These are phyloP conservation scores for Fusarium liriodendri DNA, from an alignment of 2,329 filamentous ascomycete genomes.

Conservation along the genomic window DNA sequence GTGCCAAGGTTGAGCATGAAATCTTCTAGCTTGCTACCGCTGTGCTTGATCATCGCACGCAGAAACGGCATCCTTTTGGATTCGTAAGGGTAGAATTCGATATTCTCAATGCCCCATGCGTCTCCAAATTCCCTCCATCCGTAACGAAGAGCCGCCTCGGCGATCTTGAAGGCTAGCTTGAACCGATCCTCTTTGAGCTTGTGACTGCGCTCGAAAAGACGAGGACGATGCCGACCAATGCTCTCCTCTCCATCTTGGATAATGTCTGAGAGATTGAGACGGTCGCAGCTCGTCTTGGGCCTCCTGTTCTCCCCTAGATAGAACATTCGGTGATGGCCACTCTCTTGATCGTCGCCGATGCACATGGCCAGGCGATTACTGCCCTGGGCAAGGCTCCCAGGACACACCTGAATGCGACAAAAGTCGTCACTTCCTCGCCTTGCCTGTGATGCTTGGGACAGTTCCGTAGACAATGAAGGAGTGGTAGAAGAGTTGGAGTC, in stretches of 20 bases:
- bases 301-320: conserved; percentile 5
- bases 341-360: conserved; percentile 5
- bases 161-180: conserved; percentile 8
- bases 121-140: conserved; percentile 14
- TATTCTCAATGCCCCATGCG: conserved; percentile 1
- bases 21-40: background rate
- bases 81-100: conserved; percentile 7
- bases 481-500: conserved; percentile 12
- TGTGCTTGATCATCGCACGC: background rate
- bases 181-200: background rate
- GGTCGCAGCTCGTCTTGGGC: background rate
- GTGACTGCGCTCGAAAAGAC: background rate
- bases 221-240: background rate
- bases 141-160: conserved; percentile 15
- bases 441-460: background rate
- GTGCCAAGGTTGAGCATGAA: conserved; percentile 5
- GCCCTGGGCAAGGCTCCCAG: conserved; percentile 13
- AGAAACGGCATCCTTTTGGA: conserved; percentile 12
- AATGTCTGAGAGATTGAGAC: conserved; percentile 6
- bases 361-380: conserved; percentile 11
- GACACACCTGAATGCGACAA: conserved; percentile 8
- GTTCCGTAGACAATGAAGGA: background rate
- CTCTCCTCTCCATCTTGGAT: background rate
- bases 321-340: background rate
- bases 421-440: background rate